Percentiles rank a stretch among this genome's conserved stretches.
Conservation (phyloP, 2,329 filamentous ascomycete species). For the Verticillium longisporum region DNA sequence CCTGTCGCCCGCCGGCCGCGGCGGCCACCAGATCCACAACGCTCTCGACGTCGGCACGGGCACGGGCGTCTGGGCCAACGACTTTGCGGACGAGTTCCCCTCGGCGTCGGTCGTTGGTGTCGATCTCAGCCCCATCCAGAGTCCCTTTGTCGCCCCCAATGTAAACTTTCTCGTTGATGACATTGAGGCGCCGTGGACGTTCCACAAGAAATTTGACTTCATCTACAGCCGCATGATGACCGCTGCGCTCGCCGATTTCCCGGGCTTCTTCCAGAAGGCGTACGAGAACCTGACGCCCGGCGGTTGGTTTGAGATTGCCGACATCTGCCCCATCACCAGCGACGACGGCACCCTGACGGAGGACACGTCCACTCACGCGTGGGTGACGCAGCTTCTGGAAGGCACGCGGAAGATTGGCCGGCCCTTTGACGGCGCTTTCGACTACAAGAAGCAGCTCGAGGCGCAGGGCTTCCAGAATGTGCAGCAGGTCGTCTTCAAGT, state of each 20-base stretch:
- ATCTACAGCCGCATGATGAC: slow-evolving; percentile 16
- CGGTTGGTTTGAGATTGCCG: slow-evolving; percentile 36
- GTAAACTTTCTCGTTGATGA: slow-evolving; percentile 36
- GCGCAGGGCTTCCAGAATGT: slow-evolving; percentile 45
- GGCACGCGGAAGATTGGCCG: slow-evolving; percentile 17
- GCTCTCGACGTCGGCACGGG: slow-evolving; percentile 41
- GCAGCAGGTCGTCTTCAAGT: slow-evolving; percentile 32
- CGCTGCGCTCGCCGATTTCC: slow-evolving; percentile 11
- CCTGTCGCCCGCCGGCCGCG: slow-evolving; percentile 15
- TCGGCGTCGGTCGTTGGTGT: slow-evolving; percentile 41
- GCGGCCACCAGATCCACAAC: slow-evolving; percentile 14
- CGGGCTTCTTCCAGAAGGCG: slow-evolving; percentile 14
- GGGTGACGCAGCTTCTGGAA: background rate
- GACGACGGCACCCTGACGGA: slow-evolving; percentile 32
- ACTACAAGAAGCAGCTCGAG: slow-evolving; percentile 30
- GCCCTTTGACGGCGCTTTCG: slow-evolving; percentile 16
- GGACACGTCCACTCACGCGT: slow-evolving; percentile 3
- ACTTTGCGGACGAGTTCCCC: slow-evolving; percentile 38
- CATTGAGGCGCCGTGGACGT: slow-evolving; percentile 30
- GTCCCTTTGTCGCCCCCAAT: slow-evolving; percentile 36
- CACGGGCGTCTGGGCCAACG: slow-evolving; percentile 37
- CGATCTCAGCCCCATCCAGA: slow-evolving; percentile 51
- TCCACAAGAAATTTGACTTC: slow-evolving; percentile 19
- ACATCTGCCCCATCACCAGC: slow-evolving; percentile 29
- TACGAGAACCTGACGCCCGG: slow-evolving; percentile 28